Base-by-base conservation (phyloP, 257 asterid genomes). In the Solanum ossicruentum region DNA sequence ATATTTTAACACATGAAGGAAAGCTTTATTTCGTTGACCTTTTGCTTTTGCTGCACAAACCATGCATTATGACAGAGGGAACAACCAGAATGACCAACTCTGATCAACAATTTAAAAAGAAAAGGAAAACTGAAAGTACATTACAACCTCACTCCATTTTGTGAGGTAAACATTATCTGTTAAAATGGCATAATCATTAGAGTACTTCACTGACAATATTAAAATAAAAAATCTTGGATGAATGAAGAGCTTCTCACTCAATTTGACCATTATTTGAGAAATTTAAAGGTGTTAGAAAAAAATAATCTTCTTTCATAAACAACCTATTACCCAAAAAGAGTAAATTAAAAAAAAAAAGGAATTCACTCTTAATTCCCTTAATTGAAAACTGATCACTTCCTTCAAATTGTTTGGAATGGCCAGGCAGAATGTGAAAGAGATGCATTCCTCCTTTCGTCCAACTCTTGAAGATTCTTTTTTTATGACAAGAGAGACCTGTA, bases 1-100 rank as follows among this genome's bases (percentile, higher is more conserved):
- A 91, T 95, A 93, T 84, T 95, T 97, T 85, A 97, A 83, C 85
- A 97, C 98, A 71, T 98, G 98, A 54, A 97, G 96, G 91, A 97
- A 97, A 69, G 98, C 99, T 92, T 92, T 94, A 86, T 93, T 90
- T 87, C 92, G 89, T 86, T 92, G 94, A 32, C 63, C 94, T 92
- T 97, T 97, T 45, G 90, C 89, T 92, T 94, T 94, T 17, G 94
- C 99, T 95, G 98, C 90, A 94, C 73, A 83, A 86, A 87, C 43
- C 85, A 87, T 17, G 75, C 47, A 52, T 77, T 63, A 77, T 51
- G 63, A 51, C 16, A 52, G 26, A 2, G n/a, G n/a, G 47, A 77
- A 78, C 82, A 52, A 15, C 41, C 63, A 26, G 82, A 78, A 78
- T 78, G 26, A 78, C 45, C 82, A 78, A 78, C 82, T 26, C 28